Percentiles rank a stretch among this genome's conserved stretches.
Conservation (phyloP, 768 basidiomycete genomes). For the Daedalea quercina region DNA sequence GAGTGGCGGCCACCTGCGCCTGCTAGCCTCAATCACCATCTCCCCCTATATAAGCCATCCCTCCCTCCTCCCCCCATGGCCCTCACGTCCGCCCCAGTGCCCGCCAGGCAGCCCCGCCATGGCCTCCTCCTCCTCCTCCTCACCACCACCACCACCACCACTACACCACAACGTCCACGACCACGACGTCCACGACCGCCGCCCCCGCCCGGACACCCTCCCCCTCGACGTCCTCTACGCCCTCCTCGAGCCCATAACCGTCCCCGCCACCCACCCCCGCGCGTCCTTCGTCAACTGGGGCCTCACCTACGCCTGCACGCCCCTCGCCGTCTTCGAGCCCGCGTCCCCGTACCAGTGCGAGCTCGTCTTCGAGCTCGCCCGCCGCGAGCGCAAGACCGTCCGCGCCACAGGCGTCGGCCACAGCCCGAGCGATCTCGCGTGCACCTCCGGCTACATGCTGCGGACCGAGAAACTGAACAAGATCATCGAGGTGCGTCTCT, state of each 20-base stretch:
- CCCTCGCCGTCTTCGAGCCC: conserved; percentile 73
- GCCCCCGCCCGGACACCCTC: conserved; percentile 30
- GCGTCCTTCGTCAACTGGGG: conserved; percentile 83
- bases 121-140: conserved; percentile 4
- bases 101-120: not conserved
- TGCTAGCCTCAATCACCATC: conserved; percentile 13
- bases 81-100: conserved; percentile 1
- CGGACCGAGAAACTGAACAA: conserved; percentile 67
- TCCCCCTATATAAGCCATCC: conserved; percentile 23
- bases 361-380: conserved; percentile 74
- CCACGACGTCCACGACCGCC: too few relatives aligned
- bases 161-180: too few relatives aligned
- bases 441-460: conserved; percentile 83
- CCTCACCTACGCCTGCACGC: conserved; percentile 63
- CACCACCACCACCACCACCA: too few relatives aligned
- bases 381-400: conserved; percentile 61
- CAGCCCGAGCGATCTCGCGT: conserved; percentile 89
- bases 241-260: conserved; percentile 49
- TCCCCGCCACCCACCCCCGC: conserved; percentile 32
- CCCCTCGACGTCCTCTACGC: conserved; percentile 42
- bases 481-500: conserved; percentile 64
- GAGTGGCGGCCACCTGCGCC: conserved; percentile 10
- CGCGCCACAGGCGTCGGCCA: conserved; percentile 89
- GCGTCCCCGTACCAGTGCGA: conserved; percentile 60
- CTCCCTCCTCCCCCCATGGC: conserved; percentile 1